Percentiles rank a stretch among this genome's conserved stretches.
Evolutionary conservation across 2,329 filamentous ascomycete species (phyloP).

Genomic region (Stagonosporopsis vannaccii): DNA sequence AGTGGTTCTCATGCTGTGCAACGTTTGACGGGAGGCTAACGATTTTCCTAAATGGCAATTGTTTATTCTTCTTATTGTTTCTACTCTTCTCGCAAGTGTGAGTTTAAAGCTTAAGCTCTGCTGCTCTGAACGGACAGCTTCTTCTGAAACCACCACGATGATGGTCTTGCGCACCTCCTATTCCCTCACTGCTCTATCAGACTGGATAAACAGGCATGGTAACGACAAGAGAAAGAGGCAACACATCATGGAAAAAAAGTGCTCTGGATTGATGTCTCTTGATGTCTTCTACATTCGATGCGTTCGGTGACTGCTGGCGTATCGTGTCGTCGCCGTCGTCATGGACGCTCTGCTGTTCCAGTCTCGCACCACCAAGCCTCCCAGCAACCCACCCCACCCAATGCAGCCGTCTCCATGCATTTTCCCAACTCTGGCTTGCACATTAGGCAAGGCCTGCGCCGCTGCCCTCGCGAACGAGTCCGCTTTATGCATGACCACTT

Average conservation of each 20-base stretch:
- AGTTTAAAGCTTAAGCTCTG: no score
- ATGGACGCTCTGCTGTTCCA: background rate
- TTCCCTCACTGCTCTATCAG: no score
- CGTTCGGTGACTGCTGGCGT: background rate
- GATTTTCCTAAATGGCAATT: no score
- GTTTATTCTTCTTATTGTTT: no score
- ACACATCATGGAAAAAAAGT: background rate
- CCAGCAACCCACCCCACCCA: background rate
- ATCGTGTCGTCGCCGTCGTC: background rate
- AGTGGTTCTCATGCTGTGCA: no score
- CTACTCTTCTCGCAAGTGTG: no score
- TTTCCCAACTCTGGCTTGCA: background rate
- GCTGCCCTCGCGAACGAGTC: conserved; percentile 1
- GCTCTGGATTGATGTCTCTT: background rate
- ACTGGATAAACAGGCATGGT: no score
- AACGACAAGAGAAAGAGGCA: background rate
- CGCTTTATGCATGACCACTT: conserved; percentile 6
- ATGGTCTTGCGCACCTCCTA: no score
- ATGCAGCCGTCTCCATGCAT: conserved; percentile 7
- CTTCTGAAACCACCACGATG: no score
- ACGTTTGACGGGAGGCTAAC: no score
- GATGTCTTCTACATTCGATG: background rate
- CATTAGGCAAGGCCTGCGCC: background rate
- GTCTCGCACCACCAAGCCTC: conserved; percentile 7
- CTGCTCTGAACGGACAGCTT: no score